These are phyloP conservation scores for Gnomoniopsis smithogilvyi DNA, from an alignment of 2,329 filamentous ascomycete genomes.

Conservation along the genomic window DNA sequence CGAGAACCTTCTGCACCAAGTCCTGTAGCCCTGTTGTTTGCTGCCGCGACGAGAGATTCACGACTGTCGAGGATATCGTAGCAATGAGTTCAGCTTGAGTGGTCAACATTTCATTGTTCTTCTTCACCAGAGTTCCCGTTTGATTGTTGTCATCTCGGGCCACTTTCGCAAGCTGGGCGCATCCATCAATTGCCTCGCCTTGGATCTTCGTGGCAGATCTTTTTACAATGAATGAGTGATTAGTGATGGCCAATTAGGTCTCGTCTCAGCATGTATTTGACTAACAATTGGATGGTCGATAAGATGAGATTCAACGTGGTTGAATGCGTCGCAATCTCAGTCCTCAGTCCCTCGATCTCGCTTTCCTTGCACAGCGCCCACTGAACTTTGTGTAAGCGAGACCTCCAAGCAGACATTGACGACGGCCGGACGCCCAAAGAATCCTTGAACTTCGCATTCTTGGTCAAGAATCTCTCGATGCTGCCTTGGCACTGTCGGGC, in stretches of 20 bases:
- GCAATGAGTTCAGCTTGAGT: not conserved
- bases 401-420: not conserved
- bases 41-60: not conserved
- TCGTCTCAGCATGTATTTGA: not conserved
- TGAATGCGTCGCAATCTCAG: not conserved
- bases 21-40: not conserved
- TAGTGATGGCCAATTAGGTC: not conserved
- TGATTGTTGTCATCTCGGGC: not conserved
- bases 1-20: not conserved
- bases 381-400: conserved; percentile 2
- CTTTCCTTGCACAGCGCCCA: conserved; percentile 3
- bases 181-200: not conserved
- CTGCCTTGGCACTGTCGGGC: not conserved
- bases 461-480: not conserved
- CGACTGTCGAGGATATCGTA: not conserved
- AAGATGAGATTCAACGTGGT: not conserved
- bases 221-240: not conserved
- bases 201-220: not conserved
- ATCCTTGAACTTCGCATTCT: conserved; percentile 1
- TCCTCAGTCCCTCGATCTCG: not conserved
- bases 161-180: not conserved
- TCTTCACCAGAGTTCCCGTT: not conserved
- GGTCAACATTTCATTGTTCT: not conserved
- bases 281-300: not conserved
- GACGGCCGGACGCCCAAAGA: not conserved